Evolutionary conservation across 2,329 filamentous ascomycete genomes (phyloP).

Genomic region (Metarhizium sp.): DNA sequence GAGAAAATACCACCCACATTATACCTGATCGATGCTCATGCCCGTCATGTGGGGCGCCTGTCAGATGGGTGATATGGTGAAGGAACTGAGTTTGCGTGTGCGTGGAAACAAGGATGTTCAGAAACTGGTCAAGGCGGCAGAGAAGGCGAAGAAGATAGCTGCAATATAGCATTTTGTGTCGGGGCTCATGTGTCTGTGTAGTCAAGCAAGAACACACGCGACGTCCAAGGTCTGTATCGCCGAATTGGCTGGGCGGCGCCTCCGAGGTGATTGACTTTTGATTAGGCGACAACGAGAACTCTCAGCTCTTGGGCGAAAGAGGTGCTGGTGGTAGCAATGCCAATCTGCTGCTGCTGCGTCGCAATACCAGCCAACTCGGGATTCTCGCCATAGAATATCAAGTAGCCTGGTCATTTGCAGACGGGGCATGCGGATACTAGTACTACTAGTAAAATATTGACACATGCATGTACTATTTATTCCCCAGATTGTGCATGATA

Average conservation of each 20-base stretch:
- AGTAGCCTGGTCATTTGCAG: background rate
- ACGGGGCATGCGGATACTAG: background rate
- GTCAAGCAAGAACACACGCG: background rate
- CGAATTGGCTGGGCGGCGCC: background rate
- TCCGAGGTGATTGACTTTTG: too few relatives aligned
- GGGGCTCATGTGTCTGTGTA: background rate
- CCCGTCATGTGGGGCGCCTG: conserved; percentile 52
- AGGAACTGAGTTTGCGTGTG: conserved; percentile 66
- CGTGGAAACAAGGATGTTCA: conserved; percentile 62
- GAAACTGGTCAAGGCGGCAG: conserved; percentile 51
- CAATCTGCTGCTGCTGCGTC: too few relatives aligned
- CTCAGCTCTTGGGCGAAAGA: too few relatives aligned
- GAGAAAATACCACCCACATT: conserved; percentile 32
- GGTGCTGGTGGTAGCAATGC: too few relatives aligned
- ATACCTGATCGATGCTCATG: conserved; percentile 63
- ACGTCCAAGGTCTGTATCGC: background rate
- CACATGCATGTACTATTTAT: background rate
- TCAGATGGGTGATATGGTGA: conserved; percentile 70
- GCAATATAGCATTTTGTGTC: background rate
- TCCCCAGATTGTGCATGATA: background rate
- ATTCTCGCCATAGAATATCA: too few relatives aligned
- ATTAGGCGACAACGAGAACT: too few relatives aligned
- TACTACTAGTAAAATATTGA: too few relatives aligned
- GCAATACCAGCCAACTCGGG: too few relatives aligned
- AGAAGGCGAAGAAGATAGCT: conserved; percentile 15